Base-by-base conservation (phyloP, 257 asterid genomes). In the Cinchona pubescens region DNA sequence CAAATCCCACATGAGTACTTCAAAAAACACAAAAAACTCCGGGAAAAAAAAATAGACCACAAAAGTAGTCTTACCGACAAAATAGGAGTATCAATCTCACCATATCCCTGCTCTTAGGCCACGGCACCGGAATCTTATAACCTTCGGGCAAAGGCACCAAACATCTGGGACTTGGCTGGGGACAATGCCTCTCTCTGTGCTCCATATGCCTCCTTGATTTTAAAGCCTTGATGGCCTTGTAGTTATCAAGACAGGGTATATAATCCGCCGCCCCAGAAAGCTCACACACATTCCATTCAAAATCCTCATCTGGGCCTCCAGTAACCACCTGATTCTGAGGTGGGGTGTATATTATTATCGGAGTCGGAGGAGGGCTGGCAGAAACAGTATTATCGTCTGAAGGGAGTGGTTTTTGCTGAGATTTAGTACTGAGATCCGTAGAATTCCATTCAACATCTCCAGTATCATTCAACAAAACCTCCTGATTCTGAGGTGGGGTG, bases 51-150 rank as follows among this genome's bases (percentile, higher is more conserved):
- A 34, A 8, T 37, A 15, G 68, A 58, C 66, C 75, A 35, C 46
- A 73, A 59, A 75, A 76, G 84, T n/a, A 61, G 73, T 69, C 93
- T 87, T 90, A 88, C 90, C 91, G 81, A 75, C 87, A 88, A 76
- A 85, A 82, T 86, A 82, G n/a, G n/a, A n/a, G 76, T 84, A 85
- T 64, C 80, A 85, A 83, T 81, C 98, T 92, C 96, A 95, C 99
- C 99, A 82, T 95, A 75, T 95, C 97, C 91, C 94, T 85, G 85
- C 99, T 92, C 88, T 88, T 88, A 37, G 99, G 99, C 99, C 98
- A 95, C 58, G 90, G 86, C 77, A 95, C 94, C 19, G 96, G 94
- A 75, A 76, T 70, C 79, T 77, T 88, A 79, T 95, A 95, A 55
- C 96, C 96, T 5, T 10, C 45, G 0, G 99, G 97, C 78, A 91